phyloP scores from a whole-genome alignment of 495 filamentous ascomycete species.

The Paragyromitra xinjiangensis region DNA sequence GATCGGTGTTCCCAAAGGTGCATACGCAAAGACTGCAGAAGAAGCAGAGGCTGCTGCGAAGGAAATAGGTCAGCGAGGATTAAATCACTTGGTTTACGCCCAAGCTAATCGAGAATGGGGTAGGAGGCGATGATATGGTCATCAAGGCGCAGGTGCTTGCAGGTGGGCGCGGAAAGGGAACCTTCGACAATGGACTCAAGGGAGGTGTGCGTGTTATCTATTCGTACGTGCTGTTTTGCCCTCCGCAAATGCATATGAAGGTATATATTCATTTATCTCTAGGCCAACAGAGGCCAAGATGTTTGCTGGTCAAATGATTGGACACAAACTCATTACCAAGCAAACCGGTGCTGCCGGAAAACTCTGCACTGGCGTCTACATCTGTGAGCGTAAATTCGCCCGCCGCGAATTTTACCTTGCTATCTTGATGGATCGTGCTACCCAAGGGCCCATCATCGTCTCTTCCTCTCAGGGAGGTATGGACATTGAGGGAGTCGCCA shows the following conservation, averaged over 20 bases:
- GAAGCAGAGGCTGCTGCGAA: conserved; percentile 94
- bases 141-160: conserved; percentile 99
- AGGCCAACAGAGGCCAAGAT: conserved; percentile 89
- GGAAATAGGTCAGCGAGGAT: conserved; percentile 68
- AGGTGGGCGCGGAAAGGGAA: conserved; percentile 95
- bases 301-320: conserved; percentile 99
- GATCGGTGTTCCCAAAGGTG: conserved; percentile 86
- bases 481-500: conserved; percentile 98
- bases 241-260: neutral
- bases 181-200: conserved; percentile 97
- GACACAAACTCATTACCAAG: conserved; percentile 99
- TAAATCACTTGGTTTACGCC: neutral
- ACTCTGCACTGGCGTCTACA: conserved; percentile 94
- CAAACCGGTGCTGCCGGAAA: conserved; percentile 93
- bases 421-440: conserved; percentile 93
- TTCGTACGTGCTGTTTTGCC: conserved; percentile 70
- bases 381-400: conserved; percentile 99
- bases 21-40: conserved; percentile 79
- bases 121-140: conserved; percentile 92
- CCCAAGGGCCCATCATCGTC: conserved; percentile 93
- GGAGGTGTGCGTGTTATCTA: conserved; percentile 98
- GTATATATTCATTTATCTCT: conserved; percentile 37
- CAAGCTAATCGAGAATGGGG: conserved; percentile 22
- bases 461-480: conserved; percentile 98
- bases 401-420: conserved; percentile 99